Evolutionary conservation across 164 flowering plant genomes (phyloP), one percentile per base, ranked within the genome.

Genomic region (Magnolia changhungtana): DNA sequence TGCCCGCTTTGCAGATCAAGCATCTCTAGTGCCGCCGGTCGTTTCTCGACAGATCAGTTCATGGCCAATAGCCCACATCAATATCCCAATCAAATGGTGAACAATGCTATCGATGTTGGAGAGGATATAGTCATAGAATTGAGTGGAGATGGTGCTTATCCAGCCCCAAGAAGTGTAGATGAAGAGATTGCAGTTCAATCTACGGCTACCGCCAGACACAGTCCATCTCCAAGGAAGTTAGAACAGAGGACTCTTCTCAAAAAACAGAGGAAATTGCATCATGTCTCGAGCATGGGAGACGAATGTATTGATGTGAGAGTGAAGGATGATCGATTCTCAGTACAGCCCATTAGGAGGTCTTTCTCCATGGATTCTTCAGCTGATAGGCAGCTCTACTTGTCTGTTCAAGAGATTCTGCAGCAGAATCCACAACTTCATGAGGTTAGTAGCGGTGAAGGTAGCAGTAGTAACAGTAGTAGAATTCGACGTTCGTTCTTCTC

Each of bases 1-100:
- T 96, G 99, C 83, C 99, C 99, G 16, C 92, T 96, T 61, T 96
- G 99, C 78, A 82, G 99, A 83, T 86, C 89, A 29, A 88, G 86
- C 80, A 82, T 96, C 78, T 93, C 95, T 3, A 51, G 77, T 18
- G 67, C 79, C 19, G 69, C 79, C 16, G 63, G 80, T 27, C 71
- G 74, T 27, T 68, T 81, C 3, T 81, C 85, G 5, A 16, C 63
- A n/a, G 78, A 84, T 65, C 89, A 67, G 8, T 77, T 85, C 52
- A 72, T 78, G 29, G 84, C 84, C 24, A 88, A 87, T 0, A 79
- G 79, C 74, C 78, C 88, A 19, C 80, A 85, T 3, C 45, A 37
- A 65, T 80, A 85, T 76, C 86, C 84, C 51, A 73, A 63, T 49
- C 87, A 86, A 0, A 51, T 79, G 19, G 27, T 72, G 8, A 84